Evolutionary conservation across 164 flowering plant species (phyloP).

Genomic region (grape (Vitis vinifera)): ASM3070453v1 NC_081823.1:9465001-9465500

Average conservation of each 20-base stretch:
- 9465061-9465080: neutral
- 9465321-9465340: neutral
- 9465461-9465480: constrained; percentile 28
- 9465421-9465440: constrained; percentile 33
- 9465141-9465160: constrained; percentile 33
- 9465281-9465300: constrained; percentile 17
- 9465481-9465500: constrained; percentile 25
- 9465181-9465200: constrained; percentile 33
- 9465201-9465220: constrained; percentile 31
- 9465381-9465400: constrained; percentile 18
- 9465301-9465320: constrained; percentile 11
- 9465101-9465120: constrained; percentile 22
- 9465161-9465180: constrained; percentile 28
- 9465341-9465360: too few species aligned
- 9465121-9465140: constrained; percentile 29
- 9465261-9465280: constrained; percentile 13
- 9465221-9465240: constrained; percentile 29
- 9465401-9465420: constrained; percentile 17
- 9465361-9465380: neutral
- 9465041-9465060: neutral
- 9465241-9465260: constrained; percentile 32
- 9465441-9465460: constrained; percentile 25
- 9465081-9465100: constrained; percentile 25
- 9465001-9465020: neutral
- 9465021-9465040: neutral